A percentile compares a stretch with the other conserved stretches of the same genome.
phyloP scores from a whole-genome alignment of 1,139 yeast genomes.

The Yamadazyma mexicana region DNA sequence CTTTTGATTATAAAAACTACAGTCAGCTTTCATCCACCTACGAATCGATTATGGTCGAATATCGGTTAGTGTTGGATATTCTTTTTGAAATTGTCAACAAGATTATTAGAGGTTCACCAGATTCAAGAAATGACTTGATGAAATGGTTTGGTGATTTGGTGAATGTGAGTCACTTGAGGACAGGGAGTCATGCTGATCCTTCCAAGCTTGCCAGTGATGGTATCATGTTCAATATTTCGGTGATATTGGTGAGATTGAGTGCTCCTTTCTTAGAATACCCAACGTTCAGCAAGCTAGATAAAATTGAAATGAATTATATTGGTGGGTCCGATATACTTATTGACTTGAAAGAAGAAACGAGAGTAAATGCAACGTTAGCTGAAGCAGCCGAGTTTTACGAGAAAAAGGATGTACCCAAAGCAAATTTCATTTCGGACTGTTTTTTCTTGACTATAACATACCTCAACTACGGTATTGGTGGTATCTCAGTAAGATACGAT shows the following conservation, averaged over 20 bases:
- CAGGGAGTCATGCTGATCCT: conserved; percentile 81
- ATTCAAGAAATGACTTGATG: conserved; percentile 62
- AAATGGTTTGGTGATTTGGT: conserved; percentile 70
- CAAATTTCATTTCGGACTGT: conserved; percentile 87
- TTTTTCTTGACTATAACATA: conserved; percentile 79
- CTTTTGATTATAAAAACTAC: conserved; percentile 36
- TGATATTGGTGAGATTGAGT: conserved; percentile 68
- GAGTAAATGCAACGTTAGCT: conserved; percentile 71
- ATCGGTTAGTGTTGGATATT: conserved; percentile 54
- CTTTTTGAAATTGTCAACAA: conserved; percentile 70
- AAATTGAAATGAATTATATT: conserved; percentile 66
- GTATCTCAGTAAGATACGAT: conserved; percentile 60
- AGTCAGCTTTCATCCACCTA: conserved; percentile 47
- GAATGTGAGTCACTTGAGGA: conserved; percentile 80
- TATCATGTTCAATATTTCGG: conserved; percentile 73
- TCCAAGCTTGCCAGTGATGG: conserved; percentile 74
- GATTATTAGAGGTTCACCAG: conserved; percentile 72
- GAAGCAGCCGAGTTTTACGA: conserved; percentile 63
- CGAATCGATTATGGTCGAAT: conserved; percentile 61
- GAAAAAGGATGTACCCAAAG: conserved; percentile 22
- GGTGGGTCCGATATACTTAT: conserved; percentile 46
- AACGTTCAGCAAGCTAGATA: conserved; percentile 61
- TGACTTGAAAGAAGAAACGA: conserved; percentile 77
- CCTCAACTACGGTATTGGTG: conserved; percentile 88
- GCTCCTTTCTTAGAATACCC: conserved; percentile 80